Percentiles rank a stretch among this genome's conserved stretches.
These are phyloP conservation scores for Boletus subluridellus DNA, from an alignment of 1,284 basidiomycete genomes.

Conservation along the genomic window DNA sequence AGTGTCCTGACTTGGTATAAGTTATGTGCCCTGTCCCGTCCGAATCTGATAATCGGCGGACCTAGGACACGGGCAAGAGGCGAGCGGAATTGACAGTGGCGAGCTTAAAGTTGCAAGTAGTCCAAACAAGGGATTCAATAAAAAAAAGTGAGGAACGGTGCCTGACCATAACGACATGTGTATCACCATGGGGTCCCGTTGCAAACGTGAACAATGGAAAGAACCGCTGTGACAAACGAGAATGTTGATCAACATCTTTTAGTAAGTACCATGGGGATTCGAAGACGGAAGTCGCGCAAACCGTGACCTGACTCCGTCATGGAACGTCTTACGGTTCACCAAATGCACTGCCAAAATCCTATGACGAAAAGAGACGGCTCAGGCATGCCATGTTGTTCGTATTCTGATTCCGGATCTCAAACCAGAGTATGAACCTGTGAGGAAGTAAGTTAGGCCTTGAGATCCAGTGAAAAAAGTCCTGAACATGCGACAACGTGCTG, in stretches of 20 bases:
- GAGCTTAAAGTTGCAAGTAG: background rate
- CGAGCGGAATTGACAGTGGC: background rate
- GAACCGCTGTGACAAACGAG: background rate
- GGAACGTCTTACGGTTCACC: background rate
- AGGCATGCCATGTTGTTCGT: background rate
- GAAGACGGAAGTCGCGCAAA: background rate
- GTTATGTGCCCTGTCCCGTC: background rate
- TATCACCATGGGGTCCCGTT: background rate
- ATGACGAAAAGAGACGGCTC: background rate
- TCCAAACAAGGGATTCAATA: background rate
- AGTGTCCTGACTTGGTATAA: background rate
- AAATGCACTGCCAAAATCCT: background rate
- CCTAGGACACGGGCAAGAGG: background rate
- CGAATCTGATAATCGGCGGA: background rate
- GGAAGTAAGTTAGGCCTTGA: background rate
- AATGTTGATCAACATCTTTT: background rate
- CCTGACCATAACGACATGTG: background rate
- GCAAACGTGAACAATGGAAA: background rate
- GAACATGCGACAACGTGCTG: background rate
- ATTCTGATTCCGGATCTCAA: background rate
- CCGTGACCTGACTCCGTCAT: background rate
- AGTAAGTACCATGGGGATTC: background rate
- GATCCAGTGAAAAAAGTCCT: background rate
- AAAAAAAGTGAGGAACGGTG: background rate
- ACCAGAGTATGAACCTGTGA: background rate